A percentile compares a stretch with the other conserved stretches of the same genome.
Conservation (phyloP, 176 grass and related monocot species). For the Musa beccarii region DNA sequence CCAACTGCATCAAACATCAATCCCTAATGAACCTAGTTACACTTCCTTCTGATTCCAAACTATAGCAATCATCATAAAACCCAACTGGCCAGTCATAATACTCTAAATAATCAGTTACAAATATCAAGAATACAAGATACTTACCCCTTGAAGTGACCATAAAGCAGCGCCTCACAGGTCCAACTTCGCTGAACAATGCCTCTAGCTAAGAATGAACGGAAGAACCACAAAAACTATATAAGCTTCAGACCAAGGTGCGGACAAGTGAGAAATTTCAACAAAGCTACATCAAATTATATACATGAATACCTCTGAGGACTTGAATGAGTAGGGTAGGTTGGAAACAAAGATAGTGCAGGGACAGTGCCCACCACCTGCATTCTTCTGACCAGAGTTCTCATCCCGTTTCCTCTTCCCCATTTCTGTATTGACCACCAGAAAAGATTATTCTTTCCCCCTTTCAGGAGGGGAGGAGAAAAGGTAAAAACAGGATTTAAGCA, state of each 20-base stretch:
- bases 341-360: constrained; percentile 85
- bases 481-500: too few relatives aligned
- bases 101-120: neutral
- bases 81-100: too few relatives aligned
- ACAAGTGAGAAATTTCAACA: neutral
- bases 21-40: neutral
- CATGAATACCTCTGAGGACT: constrained; percentile 52
- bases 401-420: constrained; percentile 83
- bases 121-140: neutral
- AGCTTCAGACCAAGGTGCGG: neutral
- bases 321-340: constrained; percentile 78
- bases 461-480: too few relatives aligned
- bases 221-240: neutral
- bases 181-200: constrained; percentile 73
- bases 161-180: constrained; percentile 88
- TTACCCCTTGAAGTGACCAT: constrained; percentile 75
- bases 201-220: constrained; percentile 44
- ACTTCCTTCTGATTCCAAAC: neutral
- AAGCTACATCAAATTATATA: neutral
- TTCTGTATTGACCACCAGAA: neutral
- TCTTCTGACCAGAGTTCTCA: constrained; percentile 15
- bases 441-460: neutral
- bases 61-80: neutral
- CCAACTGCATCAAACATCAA: neutral
- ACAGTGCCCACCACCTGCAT: constrained; percentile 27